phyloP scores from a whole-genome alignment of 306 rosid species.

The Medicago arabica region DNA sequence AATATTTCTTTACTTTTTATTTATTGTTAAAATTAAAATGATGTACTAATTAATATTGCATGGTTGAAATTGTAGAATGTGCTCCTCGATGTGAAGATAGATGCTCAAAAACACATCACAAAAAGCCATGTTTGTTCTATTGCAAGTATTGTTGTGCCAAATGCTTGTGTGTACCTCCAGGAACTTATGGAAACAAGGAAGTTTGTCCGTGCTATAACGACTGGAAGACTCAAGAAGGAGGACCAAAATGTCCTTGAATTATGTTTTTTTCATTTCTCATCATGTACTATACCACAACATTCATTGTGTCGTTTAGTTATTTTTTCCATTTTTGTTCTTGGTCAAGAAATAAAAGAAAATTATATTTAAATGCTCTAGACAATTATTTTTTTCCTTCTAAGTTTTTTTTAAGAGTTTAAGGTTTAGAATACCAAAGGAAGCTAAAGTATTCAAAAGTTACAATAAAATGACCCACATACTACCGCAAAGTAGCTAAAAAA shows the following conservation, averaged over 20 bases:
- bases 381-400: too few relatives aligned
- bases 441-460: too few relatives aligned
- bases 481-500: too few relatives aligned
- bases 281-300: neutral
- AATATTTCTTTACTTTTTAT: neutral
- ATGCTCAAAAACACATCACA: constrained; percentile 68
- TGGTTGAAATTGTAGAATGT: constrained; percentile 56
- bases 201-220: constrained; percentile 71
- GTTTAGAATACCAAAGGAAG: too few relatives aligned
- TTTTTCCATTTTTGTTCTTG: neutral
- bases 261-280: neutral
- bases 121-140: constrained; percentile 75
- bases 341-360: neutral
- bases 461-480: too few relatives aligned
- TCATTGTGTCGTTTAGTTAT: neutral
- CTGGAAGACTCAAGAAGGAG: constrained; percentile 77
- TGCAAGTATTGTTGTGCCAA: constrained; percentile 68
- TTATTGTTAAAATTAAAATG: neutral
- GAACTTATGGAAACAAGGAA: constrained; percentile 79
- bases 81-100: constrained; percentile 56
- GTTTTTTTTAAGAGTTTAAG: too few relatives aligned
- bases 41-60: too few relatives aligned
- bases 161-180: constrained; percentile 75
- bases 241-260: constrained; percentile 73
- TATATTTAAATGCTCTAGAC: neutral